A percentile compares a stretch with the other conserved stretches of the same genome.
Conservation (phyloP, 805 yeast species). For the Schizosaccharomyces cryophilus region DNA sequence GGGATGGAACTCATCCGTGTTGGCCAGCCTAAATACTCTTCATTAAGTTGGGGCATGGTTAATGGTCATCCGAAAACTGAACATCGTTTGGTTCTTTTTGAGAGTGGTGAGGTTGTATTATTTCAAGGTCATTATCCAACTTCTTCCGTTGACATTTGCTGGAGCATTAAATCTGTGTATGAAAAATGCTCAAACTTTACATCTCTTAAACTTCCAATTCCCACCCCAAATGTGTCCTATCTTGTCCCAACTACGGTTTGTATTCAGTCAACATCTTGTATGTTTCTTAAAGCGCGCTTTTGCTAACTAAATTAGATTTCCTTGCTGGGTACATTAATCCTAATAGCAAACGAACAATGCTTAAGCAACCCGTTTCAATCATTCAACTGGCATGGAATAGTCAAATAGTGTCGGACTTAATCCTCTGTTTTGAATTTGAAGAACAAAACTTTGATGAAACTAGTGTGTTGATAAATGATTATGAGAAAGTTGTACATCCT, state of each 20-base stretch:
- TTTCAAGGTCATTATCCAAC: not conserved
- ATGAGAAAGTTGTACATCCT: no score
- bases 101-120: not conserved
- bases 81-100: not conserved
- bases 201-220: not conserved
- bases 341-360: no score
- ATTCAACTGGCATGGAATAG: no score
- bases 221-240: not conserved
- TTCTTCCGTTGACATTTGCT: not conserved
- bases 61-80: not conserved
- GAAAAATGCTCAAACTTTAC: not conserved
- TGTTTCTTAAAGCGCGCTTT: no score
- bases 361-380: no score
- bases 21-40: not conserved
- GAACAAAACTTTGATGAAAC: no score
- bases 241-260: not conserved
- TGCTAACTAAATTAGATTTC: no score
- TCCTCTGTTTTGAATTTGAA: no score
- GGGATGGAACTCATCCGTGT: not conserved
- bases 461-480: no score
- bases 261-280: not conserved
- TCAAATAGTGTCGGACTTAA: no score
- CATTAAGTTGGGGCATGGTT: not conserved
- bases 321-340: no score
- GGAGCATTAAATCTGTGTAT: not conserved